phyloP scores from a whole-genome alignment of 305 asterid species.

The Ajuga reptans region DNA sequence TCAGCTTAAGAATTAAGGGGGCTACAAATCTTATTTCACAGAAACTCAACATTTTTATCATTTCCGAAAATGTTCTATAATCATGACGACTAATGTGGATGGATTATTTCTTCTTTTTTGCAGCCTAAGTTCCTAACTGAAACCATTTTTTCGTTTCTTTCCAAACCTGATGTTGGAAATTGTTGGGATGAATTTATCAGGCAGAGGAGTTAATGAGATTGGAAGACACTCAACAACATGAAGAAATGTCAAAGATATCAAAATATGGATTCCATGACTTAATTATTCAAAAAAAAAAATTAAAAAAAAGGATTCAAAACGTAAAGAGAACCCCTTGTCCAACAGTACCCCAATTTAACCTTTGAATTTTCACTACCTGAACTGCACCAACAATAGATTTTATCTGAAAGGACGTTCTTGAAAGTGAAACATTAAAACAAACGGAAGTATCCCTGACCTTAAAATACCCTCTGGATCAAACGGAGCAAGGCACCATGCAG shows the following conservation, averaged over 20 bases:
- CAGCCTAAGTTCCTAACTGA: background rate
- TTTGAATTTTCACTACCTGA: background rate
- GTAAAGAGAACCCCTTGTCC: background rate
- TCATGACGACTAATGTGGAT: background rate
- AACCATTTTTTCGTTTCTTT: background rate
- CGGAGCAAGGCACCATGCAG: slow-evolving; percentile 88
- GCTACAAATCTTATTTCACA: background rate
- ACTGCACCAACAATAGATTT: background rate
- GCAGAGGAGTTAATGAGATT: background rate
- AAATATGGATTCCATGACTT: background rate
- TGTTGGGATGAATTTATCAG: background rate
- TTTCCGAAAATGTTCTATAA: background rate
- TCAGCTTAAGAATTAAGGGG: background rate
- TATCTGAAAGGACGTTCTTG: background rate
- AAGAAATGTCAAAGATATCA: background rate
- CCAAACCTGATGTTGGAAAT: background rate
- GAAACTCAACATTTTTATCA: background rate
- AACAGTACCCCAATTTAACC: slow-evolving; percentile 4
- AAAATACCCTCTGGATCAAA: slow-evolving; percentile 90
- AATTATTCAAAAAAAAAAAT: background rate
- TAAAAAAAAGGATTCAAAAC: background rate
- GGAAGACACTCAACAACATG: background rate
- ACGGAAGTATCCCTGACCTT: slow-evolving; percentile 38
- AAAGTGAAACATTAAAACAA: background rate
- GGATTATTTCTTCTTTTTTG: background rate